Percentiles rank a stretch among this genome's conserved stretches.
These are phyloP conservation scores for Jamesozyma lodderae DNA, from an alignment of 805 yeast species.

Conservation along the genomic window DNA sequence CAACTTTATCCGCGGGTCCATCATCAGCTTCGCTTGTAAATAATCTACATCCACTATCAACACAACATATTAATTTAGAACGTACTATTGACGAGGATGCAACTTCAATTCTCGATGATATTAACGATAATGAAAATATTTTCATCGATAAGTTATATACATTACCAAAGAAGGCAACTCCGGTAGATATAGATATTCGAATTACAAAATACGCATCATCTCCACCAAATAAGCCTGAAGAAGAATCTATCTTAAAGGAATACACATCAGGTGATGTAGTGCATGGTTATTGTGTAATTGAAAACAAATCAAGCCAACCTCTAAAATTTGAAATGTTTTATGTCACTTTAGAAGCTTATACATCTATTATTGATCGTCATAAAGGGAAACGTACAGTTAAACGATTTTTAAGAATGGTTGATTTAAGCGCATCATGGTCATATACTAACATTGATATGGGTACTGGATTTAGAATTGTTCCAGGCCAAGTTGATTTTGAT, in stretches of 20 bases:
- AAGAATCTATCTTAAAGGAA: conserved; percentile 34
- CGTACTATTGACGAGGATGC: conserved; percentile 3
- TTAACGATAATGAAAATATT: conserved; percentile 10
- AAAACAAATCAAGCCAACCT: conserved; percentile 33
- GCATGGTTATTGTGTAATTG: conserved; percentile 40
- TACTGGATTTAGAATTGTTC: conserved; percentile 31
- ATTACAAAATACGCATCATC: conserved; percentile 16
- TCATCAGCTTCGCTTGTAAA: conserved; percentile 1
- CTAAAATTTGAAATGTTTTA: conserved; percentile 53
- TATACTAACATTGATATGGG: conserved; percentile 38
- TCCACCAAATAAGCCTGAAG: conserved; percentile 17
- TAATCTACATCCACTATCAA: conserved; percentile 5
- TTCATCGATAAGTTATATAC: conserved; percentile 19
- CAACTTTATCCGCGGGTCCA: not conserved
- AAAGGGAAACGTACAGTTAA: conserved; percentile 17
- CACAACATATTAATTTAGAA: conserved; percentile 11
- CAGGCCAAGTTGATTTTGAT: conserved; percentile 21
- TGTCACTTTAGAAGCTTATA: conserved; percentile 46
- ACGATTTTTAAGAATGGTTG: conserved; percentile 41
- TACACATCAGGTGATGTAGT: conserved; percentile 49
- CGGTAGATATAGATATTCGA: conserved; percentile 18
- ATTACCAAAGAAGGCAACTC: conserved; percentile 14
- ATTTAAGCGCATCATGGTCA: conserved; percentile 44
- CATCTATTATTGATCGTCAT: conserved; percentile 20
- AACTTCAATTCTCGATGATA: conserved; percentile 8